Evolutionary conservation across 2,329 filamentous ascomycete genomes (phyloP), one percentile per base, ranked within the genome.

Genomic region (Nemania serpens): DNA sequence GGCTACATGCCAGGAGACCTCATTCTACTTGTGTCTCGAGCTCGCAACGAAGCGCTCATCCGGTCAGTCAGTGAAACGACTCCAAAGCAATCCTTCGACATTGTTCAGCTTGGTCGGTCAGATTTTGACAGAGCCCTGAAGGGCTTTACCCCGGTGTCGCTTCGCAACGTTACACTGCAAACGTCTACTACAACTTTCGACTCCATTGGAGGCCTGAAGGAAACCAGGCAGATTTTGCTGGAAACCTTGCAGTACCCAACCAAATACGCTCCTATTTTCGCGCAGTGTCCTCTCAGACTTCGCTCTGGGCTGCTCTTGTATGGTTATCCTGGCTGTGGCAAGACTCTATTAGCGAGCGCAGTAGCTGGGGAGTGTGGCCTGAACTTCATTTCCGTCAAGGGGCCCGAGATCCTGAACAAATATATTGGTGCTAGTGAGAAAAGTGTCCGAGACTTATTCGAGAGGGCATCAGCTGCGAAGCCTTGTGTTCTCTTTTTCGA

Each of bases 351-450:
- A 10, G 95, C 96, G 18, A 96, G 91, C 59, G 95, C 95, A 0
- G 94, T 99, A n/a, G 95, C 96, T 12, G 94, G 94, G 58, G 95
- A 99, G 78, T 98, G 94, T 71, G 94, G 94, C 0, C 87, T 99
- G 62, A 99, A 99, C 76, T 99, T 99, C 77, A 99, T 99, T 76
- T 93, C 89, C 42, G 95, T 99, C 71, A 99, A 99, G 78, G 95
- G 95, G 0, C 95, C 95, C 0, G 96, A 99, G 75, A 98, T 99
- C 61, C 79, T 99, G 56, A 99, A 99, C 82, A 99, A 99, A 78
- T 99, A 99, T 75, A 99, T 99, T 61, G 95, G 95, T 72, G 95
- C 95, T 0, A 96, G 91, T 29, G 95, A 99, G 72, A 99, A 99
- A 81, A 93, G 88, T 62, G 93, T 99, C 6, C 88, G 96, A 43